Evolutionary conservation across 208 protist species (phyloP), one percentile per base, ranked within the genome.

Genomic region (Acanthamoeba triangularis): DNA sequence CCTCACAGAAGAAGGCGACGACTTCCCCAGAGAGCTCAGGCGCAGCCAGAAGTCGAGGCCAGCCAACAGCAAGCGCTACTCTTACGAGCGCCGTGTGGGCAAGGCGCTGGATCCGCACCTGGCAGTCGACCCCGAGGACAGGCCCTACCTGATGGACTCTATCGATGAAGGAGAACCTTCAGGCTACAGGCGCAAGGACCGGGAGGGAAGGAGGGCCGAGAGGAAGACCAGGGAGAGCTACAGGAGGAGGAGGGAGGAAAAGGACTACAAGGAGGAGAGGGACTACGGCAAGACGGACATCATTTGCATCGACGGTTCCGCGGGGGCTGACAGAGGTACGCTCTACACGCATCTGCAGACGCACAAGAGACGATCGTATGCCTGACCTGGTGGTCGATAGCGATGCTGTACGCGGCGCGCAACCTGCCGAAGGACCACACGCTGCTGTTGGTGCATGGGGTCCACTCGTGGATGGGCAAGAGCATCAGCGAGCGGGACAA

Each of bases 341-440:
- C 20, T 7, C 47, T 1, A 10, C n/a, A n/a, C n/a, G n/a, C n/a
- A n/a, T n/a, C n/a, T n/a, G n/a, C n/a, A n/a, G n/a, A n/a, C n/a
- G n/a, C n/a, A n/a, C n/a, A n/a, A n/a, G n/a, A n/a, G n/a, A n/a
- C n/a, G n/a, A n/a, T n/a, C n/a, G n/a, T n/a, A n/a, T n/a, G n/a
- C n/a, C n/a, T 10, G 25, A 82, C 33, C n/a, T 85, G 11, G 3
- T 85, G 69, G n/a, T 41, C 3, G 52, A 11, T 33, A 87, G 78
- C 78, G 23, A 8, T 87, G 37, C 47, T 87, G 7, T 87, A 87
- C 30, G 78, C 78, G 23, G 78, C 78, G 1, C 78, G 78, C 78
- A 87, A 87, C 49, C 30, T 87, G 78, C 78, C 78, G 11, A 87
- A 87, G 78, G 78, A 87, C 49, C 78, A 87, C 78, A 87, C 78